These are phyloP conservation scores for Pseudoscleropodium purum DNA, from an alignment of 225 moss, liverwort and hornwort genomes.

Conservation along the genomic window DNA sequence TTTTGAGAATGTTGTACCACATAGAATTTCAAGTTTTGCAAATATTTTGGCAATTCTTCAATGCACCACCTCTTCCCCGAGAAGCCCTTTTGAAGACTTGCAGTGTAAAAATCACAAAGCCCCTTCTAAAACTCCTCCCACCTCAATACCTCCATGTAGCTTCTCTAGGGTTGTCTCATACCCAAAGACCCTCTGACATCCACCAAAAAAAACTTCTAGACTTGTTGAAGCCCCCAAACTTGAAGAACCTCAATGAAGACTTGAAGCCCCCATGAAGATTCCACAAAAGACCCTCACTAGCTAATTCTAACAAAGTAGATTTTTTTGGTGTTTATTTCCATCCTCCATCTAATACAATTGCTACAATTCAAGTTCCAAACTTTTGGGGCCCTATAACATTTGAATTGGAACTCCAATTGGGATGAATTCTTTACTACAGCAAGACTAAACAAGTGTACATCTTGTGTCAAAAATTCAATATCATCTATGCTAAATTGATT, in stretches of 20 bases:
- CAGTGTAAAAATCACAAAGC: neutral
- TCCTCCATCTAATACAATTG: neutral
- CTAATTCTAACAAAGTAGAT: neutral
- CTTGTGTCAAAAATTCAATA: neutral
- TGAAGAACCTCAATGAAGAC: too few species aligned
- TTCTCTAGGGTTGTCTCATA: rapidly evolving
- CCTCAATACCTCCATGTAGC: rapidly evolving
- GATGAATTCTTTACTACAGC: neutral
- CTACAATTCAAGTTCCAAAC: rapidly evolving
- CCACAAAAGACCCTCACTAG: rapidly evolving
- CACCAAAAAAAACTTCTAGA: rapidly evolving
- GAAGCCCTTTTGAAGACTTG: rapidly evolving
- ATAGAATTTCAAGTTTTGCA: neutral
- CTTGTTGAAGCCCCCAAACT: neutral
- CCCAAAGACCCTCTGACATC: rapidly evolving
- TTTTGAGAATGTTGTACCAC: neutral
- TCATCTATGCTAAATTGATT: neutral
- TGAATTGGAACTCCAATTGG: rapidly evolving
- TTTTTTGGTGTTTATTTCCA: neutral
- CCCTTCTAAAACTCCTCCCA: neutral
- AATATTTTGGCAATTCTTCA: neutral
- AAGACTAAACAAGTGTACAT: neutral
- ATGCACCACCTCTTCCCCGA: rapidly evolving
- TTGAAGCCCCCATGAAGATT: neutral
- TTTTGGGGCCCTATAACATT: rapidly evolving